Base-by-base conservation (phyloP, 2,329 filamentous ascomycete species). In the Calonectria hawksworthii region DNA sequence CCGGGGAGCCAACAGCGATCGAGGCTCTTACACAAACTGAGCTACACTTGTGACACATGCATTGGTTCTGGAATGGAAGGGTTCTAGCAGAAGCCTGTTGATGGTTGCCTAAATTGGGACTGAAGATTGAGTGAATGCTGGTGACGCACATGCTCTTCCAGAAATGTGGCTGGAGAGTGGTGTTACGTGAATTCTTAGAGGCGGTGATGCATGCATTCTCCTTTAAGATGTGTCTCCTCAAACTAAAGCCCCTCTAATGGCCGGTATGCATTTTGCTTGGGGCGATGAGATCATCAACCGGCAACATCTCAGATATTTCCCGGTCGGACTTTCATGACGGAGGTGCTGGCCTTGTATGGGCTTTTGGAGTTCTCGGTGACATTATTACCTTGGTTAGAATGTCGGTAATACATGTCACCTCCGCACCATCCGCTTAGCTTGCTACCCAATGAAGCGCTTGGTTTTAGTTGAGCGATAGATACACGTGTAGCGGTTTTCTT, bases 341-440 rank as follows among this genome's bases (percentile, higher is more conserved):
- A 41, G 14, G 16, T 34, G 21, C 26, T 63, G 18, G 23, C 3
- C 14, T 9, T 23, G 14, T 16, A 10, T 61, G 21, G n/a, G 26
- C 34, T 28, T 32, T 61, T 26, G 34, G 34, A 26, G 7, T 16
- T 21, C 23, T 30, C 56, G 56, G 23, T 21, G 56, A 63, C 14
- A 14, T 63, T 63, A 63, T 63, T 63, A 41, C 56, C 56, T 63
- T 63, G 56, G 56, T 63, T 63, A 28, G n/a, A 63, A 23, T 28
- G 34, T 41, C 56, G 56, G 56, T 28, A 63, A 41, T 41, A 63
- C 4, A 18, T 10, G 28, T 36, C 36, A 18, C n/a, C 34, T 63
- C 56, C 56, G n/a, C 56, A 63, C 23, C 4, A 28, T 10, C 34
- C 21, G 56, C 36, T 13, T 28, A 5, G 23, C 23, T 28, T 21